phyloP scores from a whole-genome alignment of 768 basidiomycete species.

The Imleria badia region DNA sequence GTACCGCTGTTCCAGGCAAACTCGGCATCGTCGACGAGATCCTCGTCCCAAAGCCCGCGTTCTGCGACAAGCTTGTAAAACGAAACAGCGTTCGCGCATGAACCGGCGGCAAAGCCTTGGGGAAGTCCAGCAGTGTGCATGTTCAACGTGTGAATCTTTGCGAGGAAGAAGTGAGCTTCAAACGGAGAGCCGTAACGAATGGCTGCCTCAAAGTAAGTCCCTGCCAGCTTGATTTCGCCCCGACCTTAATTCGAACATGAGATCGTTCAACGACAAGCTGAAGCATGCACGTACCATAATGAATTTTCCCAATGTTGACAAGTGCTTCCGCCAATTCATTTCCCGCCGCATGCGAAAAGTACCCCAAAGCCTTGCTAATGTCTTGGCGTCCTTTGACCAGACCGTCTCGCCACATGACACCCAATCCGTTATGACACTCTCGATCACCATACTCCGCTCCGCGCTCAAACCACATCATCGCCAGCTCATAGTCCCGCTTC shows the following conservation, averaged over 20 bases:
- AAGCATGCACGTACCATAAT: constrained; percentile 56
- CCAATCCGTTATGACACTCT: constrained; percentile 87
- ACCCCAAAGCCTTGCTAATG: constrained; percentile 54
- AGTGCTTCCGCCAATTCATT: constrained; percentile 92
- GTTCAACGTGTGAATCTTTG: constrained; percentile 70
- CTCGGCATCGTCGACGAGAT: constrained; percentile 80
- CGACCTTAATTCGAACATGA: constrained; percentile 45
- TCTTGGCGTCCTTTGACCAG: constrained; percentile 71
- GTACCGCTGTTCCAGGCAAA: constrained; percentile 67
- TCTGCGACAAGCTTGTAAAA: constrained; percentile 94
- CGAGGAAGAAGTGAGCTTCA: constrained; percentile 93
- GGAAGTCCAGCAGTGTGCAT: constrained; percentile 43
- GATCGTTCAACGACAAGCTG: neutral
- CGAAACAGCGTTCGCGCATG: constrained; percentile 87
- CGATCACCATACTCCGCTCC: constrained; percentile 78
- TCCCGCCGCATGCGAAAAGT: constrained; percentile 78
- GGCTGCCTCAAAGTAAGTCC: constrained; percentile 79
- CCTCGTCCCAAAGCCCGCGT: constrained; percentile 84
- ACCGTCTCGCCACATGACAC: constrained; percentile 91
- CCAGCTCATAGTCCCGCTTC: constrained; percentile 67
- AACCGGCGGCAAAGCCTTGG: constrained; percentile 56
- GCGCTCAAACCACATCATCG: constrained; percentile 94
- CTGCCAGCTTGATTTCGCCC: constrained; percentile 66
- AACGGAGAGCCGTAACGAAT: constrained; percentile 87
- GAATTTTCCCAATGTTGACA: constrained; percentile 83